These are phyloP conservation scores for Yamadazyma diospyri DNA, from an alignment of 1,139 yeast genomes.

Conservation along the genomic window DNA sequence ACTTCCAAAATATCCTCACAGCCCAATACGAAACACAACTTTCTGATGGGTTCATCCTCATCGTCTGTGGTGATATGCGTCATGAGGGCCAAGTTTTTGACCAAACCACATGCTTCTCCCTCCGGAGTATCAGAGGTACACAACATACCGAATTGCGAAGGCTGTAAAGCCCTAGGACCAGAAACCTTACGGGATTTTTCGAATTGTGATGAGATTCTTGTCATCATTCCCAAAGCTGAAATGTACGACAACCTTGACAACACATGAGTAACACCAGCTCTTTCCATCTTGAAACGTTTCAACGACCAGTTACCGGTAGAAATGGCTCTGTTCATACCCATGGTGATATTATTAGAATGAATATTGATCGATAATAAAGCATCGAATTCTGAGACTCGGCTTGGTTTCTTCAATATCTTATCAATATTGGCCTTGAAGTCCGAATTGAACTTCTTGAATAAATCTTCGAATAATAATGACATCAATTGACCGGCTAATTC, in stretches of 20 bases:
- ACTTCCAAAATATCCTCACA: slow-evolving; percentile 81
- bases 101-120: slow-evolving; percentile 99
- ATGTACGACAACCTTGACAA: slow-evolving; percentile 86
- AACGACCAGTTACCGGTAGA: slow-evolving; percentile 99
- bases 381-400: slow-evolving; percentile 92
- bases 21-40: slow-evolving; percentile 77
- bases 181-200: slow-evolving; percentile 97
- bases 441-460: slow-evolving; percentile 90
- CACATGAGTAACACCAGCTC: slow-evolving; percentile 99
- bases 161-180: slow-evolving; percentile 98
- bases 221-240: slow-evolving; percentile 98
- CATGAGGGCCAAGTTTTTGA: slow-evolving; percentile 93
- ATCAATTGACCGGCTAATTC: slow-evolving; percentile 97
- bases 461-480: slow-evolving; percentile 92
- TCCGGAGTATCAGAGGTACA: slow-evolving; percentile 99
- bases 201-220: slow-evolving; percentile 96
- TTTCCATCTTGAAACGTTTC: slow-evolving; percentile 98
- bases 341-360: slow-evolving; percentile 88
- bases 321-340: slow-evolving; percentile 92
- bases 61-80: slow-evolving; percentile 98
- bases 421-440: slow-evolving; percentile 95
- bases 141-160: slow-evolving; percentile 98
- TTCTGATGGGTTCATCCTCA: slow-evolving; percentile 84
- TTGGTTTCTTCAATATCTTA: slow-evolving; percentile 88
- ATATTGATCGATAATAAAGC: slow-evolving; percentile 85